Evolutionary conservation across 129 eudicot species (phyloP), one percentile per base, ranked within the genome.

Genomic region (Lactuca sativa): DNA sequence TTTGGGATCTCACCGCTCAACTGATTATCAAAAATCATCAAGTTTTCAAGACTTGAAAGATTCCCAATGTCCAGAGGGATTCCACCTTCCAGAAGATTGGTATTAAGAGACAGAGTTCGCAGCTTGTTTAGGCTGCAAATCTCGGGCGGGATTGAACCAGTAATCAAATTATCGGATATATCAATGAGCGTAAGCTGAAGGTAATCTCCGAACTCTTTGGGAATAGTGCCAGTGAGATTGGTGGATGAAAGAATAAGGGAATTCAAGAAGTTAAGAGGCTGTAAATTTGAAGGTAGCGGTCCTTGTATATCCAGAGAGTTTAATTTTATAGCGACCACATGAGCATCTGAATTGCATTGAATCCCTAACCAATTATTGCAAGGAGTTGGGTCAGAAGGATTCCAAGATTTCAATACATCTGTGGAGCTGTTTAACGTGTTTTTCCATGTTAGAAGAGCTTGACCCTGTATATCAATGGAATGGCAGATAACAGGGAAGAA

Each of bases 401-500:
- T 85, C 98, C 98, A 92, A 4, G 98, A 92, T 36, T 56, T 36
- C n/a, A 92, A 71, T 0, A 56, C 78, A 67, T 72, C 66, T 55
- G 81, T 56, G 4, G 98, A 66, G 71, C 51, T 43, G 75, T 74
- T 92, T 54, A 93, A 74, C 41, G 80, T 85, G 80, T 52, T 59
- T 71, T 95, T 95, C 99, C 99, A 90, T 82, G 82, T 34, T 3
- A 95, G 79, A 18, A 95, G 89, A 82, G 95, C 86, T 83, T 83
- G 86, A 52, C 89, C 90, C 72, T 95, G 96, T 41, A 74, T 80
- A 76, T 95, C 97, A 78, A 87, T 83, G 84, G 97, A 80, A 59
- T 40, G 32, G 70, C 80, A 85, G 55, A 61, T 48, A 25, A 57
- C 13, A 56, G 80, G 67, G 69, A 82, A 69, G 7, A 69, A 43